Conservation (phyloP, 164 flowering plant genomes). For the Kingdonia uniflora region DNA sequence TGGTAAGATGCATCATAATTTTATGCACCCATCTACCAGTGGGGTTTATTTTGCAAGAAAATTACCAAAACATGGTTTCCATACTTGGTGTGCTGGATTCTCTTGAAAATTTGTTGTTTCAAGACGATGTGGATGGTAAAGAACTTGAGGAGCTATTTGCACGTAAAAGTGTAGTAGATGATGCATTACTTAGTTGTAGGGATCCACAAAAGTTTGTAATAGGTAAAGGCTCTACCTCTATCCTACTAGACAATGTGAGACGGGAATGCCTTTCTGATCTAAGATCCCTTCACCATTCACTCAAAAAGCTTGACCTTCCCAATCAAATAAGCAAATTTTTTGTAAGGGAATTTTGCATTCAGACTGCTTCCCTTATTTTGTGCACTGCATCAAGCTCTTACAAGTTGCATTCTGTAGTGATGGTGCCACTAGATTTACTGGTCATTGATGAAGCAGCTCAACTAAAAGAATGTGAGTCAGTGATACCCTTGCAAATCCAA, state of each 20-base stretch:
- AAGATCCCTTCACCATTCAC: conserved; percentile 17
- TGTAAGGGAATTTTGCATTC: conserved; percentile 17
- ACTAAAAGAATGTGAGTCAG: conserved; percentile 47
- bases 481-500: conserved; percentile 33
- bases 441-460: conserved; percentile 57
- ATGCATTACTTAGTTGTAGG: not conserved
- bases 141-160: conserved; percentile 32
- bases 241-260: conserved; percentile 10
- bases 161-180: not conserved
- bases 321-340: not conserved
- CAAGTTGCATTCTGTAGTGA: conserved; percentile 10
- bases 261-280: conserved; percentile 21
- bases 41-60: conserved; percentile 12
- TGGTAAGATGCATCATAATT: conserved; percentile 24
- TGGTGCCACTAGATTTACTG: conserved; percentile 17
- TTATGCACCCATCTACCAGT: conserved; percentile 39
- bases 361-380: conserved; percentile 24
- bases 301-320: conserved; percentile 25
- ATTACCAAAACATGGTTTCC: conserved; percentile 15
- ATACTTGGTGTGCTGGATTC: conserved; percentile 23
- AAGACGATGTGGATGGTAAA: conserved; percentile 16
- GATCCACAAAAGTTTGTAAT: not conserved
- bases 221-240: not conserved
- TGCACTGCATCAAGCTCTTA: conserved; percentile 39
- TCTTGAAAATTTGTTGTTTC: conserved; percentile 20